Evolutionary conservation across 768 basidiomycete genomes (phyloP).

Genomic region (Suillus cothurnatus): DNA sequence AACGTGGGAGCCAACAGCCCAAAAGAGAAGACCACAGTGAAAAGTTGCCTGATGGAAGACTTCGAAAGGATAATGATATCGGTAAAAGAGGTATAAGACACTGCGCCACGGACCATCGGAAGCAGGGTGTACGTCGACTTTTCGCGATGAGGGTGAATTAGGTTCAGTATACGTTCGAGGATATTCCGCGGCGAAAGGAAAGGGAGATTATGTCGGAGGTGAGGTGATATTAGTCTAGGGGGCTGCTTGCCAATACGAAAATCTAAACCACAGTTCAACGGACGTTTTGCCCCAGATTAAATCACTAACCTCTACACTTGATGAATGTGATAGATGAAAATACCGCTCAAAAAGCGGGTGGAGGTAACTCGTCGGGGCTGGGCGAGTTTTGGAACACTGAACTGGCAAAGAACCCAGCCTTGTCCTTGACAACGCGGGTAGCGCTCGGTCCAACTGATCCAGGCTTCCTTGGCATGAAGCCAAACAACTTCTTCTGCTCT

Average conservation of each 20-base stretch:
- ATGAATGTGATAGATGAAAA: conserved; percentile 31
- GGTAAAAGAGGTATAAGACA: conserved; percentile 30
- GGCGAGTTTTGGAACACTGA: conserved; percentile 87
- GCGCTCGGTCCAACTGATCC: conserved; percentile 31
- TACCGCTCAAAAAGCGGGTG: conserved; percentile 56
- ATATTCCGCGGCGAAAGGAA: conserved; percentile 25
- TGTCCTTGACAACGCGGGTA: conserved; percentile 31
- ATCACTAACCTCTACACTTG: conserved; percentile 45
- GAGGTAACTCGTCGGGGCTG: conserved; percentile 78
- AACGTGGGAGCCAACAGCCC: conserved; percentile 35
- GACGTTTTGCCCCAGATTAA: conserved; percentile 6
- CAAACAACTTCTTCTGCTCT: conserved; percentile 37
- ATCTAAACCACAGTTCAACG: conserved; percentile 33
- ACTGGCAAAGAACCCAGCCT: conserved; percentile 69
- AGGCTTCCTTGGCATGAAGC: conserved; percentile 32
- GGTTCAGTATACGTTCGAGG: conserved; percentile 31
- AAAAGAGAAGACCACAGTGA: conserved; percentile 28
- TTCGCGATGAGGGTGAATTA: conserved; percentile 10
- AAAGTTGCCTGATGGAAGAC: conserved; percentile 32
- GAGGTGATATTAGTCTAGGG: conserved; percentile 41
- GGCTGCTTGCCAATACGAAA: conserved; percentile 39
- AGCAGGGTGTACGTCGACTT: conserved; percentile 10
- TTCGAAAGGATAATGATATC: conserved; percentile 49
- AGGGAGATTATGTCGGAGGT: conserved; percentile 30
- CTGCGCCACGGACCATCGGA: conserved; percentile 21